These are phyloP conservation scores for Sphaerulina populicola DNA, from an alignment of 2,329 filamentous ascomycete species.

Conservation along the genomic window DNA sequence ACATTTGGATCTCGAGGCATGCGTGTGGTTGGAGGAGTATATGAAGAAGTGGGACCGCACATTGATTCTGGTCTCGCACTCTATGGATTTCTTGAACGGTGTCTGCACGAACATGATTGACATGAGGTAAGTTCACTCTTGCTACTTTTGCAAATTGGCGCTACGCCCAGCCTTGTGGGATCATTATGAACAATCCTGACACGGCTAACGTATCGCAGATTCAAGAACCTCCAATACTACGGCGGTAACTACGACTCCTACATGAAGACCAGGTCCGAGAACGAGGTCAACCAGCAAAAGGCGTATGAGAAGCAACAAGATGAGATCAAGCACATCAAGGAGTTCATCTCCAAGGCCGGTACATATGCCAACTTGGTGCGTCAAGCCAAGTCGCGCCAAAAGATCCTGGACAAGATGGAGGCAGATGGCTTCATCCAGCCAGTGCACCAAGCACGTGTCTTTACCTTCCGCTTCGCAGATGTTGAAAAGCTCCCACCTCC, in stretches of 20 bases:
- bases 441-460: conserved; percentile 74
- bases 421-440: conserved; percentile 97
- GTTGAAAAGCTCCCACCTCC: conserved; percentile 99
- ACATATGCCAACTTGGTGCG: conserved; percentile 98
- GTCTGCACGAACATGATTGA: conserved; percentile 98
- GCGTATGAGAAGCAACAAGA: conserved; percentile 99
- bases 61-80: conserved; percentile 92
- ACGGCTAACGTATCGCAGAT: conserved; percentile 17
- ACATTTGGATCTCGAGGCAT: conserved; percentile 98
- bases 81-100: conserved; percentile 97
- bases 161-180: no score
- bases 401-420: conserved; percentile 99
- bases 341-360: conserved; percentile 99
- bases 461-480: conserved; percentile 96
- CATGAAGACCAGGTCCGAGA: conserved; percentile 84
- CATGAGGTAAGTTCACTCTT: conserved; percentile 54
- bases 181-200: neutral
- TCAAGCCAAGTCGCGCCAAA: conserved; percentile 98
- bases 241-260: conserved; percentile 99
- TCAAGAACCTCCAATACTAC: conserved; percentile 85
- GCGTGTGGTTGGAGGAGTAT: conserved; percentile 99
- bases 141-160: no score
- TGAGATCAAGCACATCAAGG: conserved; percentile 98
- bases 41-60: conserved; percentile 99
- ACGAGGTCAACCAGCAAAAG: conserved; percentile 98